Base-by-base conservation (phyloP, 805 yeast genomes). In the Barnettozyma populi region DNA sequence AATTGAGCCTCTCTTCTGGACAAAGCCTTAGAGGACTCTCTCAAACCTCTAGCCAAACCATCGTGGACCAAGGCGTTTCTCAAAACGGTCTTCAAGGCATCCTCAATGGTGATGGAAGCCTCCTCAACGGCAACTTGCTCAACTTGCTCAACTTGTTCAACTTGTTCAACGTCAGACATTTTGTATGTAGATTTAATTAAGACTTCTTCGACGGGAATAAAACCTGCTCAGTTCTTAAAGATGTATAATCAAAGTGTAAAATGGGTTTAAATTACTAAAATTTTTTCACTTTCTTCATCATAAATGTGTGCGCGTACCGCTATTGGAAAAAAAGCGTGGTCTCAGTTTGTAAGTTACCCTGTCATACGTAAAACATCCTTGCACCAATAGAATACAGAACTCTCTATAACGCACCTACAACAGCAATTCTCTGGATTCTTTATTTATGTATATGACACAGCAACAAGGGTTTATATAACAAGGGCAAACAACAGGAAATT, bases 31-130 rank as follows among this genome's bases (percentile, higher is more conserved):
- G 97, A 88, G 63, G 98, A 95, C 82, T 94, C 99, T 84, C 98
- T 94, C 75, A 94, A 85, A 84, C 99, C 99, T 82, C 99, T 92
- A 74, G 98, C 98, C 77, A 94, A 88, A 79, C 99, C 99, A 74
- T 92, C 97, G 82, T 90, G 95, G 70, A 92, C 87, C 73, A 94
- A 84, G 65, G 99, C 84, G 74, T 94, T 90, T 85, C 96, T 90
- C 73, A 94, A 85, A 72, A 94, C 98, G 71, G 88, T 94, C 81
- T 90, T 89, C 74, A 94, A 81, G 73, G 97, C 96, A 73, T 94
- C 99, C 81, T 95, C 98, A 65, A 94, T 86, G 74, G 98, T 81
- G 78, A 92, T 83, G 68, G 90, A 83, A 59, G 89, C 88, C 75
- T 89, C 90, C 71, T 83, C 85, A 72, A 80, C 92, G 62, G 74